Evolutionary conservation across 768 basidiomycete genomes (phyloP).

Genomic region (Multifurca ochricompacta): DNA sequence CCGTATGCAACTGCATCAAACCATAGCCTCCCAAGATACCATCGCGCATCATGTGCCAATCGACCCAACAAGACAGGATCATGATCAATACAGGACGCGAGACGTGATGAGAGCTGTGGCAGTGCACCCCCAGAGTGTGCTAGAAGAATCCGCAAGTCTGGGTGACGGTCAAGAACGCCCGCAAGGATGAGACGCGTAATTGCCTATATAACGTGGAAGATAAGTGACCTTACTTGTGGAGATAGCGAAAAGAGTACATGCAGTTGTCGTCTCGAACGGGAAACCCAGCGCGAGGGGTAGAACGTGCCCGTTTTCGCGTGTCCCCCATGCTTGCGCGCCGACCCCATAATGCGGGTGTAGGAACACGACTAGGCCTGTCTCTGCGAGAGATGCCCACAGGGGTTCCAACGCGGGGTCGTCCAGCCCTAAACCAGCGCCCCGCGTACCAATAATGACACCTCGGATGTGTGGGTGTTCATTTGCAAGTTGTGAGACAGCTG

Average conservation of each 20-base stretch:
- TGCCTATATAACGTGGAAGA: conserved; percentile 33
- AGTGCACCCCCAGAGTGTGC: conserved; percentile 86
- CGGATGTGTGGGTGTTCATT: conserved; percentile 53
- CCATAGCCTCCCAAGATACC: conserved; percentile 72
- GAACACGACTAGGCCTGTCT: conserved; percentile 67
- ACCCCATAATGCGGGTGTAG: conserved; percentile 85
- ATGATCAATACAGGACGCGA: conserved; percentile 79
- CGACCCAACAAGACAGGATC: conserved; percentile 73
- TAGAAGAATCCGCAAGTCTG: conserved; percentile 64
- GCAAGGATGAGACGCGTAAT: conserved; percentile 74
- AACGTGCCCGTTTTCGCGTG: conserved; percentile 77
- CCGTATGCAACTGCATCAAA: conserved; percentile 89
- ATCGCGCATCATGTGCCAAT: conserved; percentile 74
- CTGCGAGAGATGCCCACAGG: conserved; percentile 72
- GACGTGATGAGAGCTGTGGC: conserved; percentile 73
- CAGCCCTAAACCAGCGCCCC: conserved; percentile 68
- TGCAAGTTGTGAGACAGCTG: conserved; percentile 59
- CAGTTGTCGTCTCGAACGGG: conserved; percentile 85
- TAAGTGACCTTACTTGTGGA: not conserved
- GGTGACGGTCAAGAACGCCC: conserved; percentile 75
- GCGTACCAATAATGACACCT: conserved; percentile 76
- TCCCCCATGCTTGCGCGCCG: conserved; percentile 64
- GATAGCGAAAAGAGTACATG: conserved; percentile 33
- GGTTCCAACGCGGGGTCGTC: conserved; percentile 75
- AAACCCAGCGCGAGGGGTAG: conserved; percentile 83